A percentile compares a stretch with the other conserved stretches of the same genome.
phyloP scores from a whole-genome alignment of 108 stramenopile genomes.

The Pinguiococcus pyrenoidosus region DNA sequence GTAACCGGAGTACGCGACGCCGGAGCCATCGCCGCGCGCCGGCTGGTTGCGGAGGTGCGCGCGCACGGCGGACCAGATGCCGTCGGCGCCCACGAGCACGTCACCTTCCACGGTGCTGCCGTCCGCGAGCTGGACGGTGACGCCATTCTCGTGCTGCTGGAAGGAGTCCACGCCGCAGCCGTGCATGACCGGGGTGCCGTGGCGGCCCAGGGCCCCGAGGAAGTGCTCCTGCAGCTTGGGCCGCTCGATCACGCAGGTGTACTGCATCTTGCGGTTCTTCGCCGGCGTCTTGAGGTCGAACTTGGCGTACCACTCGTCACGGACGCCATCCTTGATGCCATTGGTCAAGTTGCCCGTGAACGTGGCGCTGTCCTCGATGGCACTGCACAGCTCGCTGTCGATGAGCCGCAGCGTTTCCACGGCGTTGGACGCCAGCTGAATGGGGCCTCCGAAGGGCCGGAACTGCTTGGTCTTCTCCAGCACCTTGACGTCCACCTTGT shows the following conservation, averaged over 20 bases:
- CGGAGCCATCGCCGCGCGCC: constrained; percentile 34
- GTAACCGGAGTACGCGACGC: constrained; percentile 54
- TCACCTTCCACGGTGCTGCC: constrained; percentile 40
- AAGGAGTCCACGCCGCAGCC: constrained; percentile 40
- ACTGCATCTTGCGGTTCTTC: constrained; percentile 42
- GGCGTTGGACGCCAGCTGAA: constrained; percentile 59
- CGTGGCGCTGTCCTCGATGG: constrained; percentile 45
- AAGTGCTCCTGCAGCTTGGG: constrained; percentile 57
- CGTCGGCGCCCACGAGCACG: constrained; percentile 62
- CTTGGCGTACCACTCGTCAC: constrained; percentile 60
- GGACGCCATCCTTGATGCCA: constrained; percentile 44
- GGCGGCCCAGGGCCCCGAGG: constrained; percentile 38
- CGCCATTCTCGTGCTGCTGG: constrained; percentile 10
- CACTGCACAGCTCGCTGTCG: constrained; percentile 35
- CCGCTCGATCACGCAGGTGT: constrained; percentile 61
- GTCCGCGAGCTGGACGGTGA: constrained; percentile 34
- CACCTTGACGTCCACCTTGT: constrained; percentile 37
- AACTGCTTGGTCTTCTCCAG: constrained; percentile 50
- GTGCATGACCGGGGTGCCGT: too few relatives aligned
- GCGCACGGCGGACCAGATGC: constrained; percentile 54
- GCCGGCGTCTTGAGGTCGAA: constrained; percentile 53
- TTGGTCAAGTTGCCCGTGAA: constrained; percentile 51
- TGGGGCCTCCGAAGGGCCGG: constrained; percentile 59
- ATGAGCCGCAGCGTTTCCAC: constrained; percentile 41
- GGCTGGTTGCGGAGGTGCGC: constrained; percentile 45